A percentile compares a stretch with the other conserved stretches of the same genome.
phyloP scores from a whole-genome alignment of 768 basidiomycete genomes.

The Termitomyces sp. region DNA sequence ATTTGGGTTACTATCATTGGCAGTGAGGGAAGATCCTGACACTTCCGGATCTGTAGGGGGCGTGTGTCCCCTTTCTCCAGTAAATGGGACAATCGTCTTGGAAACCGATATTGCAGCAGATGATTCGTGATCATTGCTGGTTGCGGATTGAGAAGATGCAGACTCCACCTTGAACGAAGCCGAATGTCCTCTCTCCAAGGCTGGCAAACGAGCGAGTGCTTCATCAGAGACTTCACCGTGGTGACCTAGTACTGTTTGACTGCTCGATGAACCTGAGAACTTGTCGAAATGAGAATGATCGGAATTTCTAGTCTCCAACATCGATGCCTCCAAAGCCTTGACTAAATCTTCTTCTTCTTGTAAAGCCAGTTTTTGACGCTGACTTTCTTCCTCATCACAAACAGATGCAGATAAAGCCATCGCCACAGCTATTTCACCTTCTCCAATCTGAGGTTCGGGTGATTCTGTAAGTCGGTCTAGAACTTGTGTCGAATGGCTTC shows the following conservation, averaged over 20 bases:
- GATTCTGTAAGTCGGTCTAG: neutral
- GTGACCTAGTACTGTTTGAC: neutral
- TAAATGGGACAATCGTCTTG: neutral
- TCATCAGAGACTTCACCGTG: conserved; percentile 4
- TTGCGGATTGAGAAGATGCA: neutral
- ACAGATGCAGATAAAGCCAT: conserved; percentile 47
- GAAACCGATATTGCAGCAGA: neutral
- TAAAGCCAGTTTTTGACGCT: conserved; percentile 25
- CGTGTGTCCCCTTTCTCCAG: neutral
- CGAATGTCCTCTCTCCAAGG: neutral
- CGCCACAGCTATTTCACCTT: conserved; percentile 41
- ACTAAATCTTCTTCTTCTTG: conserved; percentile 67
- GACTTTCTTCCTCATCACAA: conserved; percentile 23
- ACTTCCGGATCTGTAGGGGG: neutral
- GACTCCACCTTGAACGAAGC: neutral
- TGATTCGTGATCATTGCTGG: neutral
- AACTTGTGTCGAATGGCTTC: neutral
- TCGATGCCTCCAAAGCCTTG: conserved; percentile 53
- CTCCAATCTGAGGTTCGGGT: conserved; percentile 19
- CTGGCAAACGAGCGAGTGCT: conserved; percentile 12
- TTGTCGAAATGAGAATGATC: neutral
- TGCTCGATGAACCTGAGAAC: conserved; percentile 19
- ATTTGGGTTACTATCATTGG: neutral
- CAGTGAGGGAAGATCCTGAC: neutral
- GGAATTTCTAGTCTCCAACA: conserved; percentile 11